Base-by-base conservation (phyloP, 805 yeast species). In the Saccharomyces cerevisiae region DNA sequence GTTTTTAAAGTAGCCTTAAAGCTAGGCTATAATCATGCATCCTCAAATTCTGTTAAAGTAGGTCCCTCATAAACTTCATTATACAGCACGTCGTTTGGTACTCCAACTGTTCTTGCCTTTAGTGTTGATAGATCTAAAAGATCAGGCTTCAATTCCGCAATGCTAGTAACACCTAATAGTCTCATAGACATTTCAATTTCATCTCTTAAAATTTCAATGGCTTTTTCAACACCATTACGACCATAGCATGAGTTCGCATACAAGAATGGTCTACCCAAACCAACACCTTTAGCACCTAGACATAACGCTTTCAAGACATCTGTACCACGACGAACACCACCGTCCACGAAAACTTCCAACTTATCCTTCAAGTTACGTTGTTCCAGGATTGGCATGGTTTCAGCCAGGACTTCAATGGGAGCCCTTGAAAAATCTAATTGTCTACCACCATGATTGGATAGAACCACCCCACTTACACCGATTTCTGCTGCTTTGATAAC, bases 391-490 rank as follows among this genome's bases (percentile, higher is more conserved):
- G 82, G 83, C 76, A 79, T 79, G 2, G 83, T 79, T 57, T 87
- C 96, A 4, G 86, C 87, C 50, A 89, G 72, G 4, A 87, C 80
- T 66, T 84, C 87, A 36, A 89, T 75, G 1, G 91, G 86, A 0
- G 96, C 82, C n/a, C 87, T 78, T 0, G 96, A 76, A 63, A 81
- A 87, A 70, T 89, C 97, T 54, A 89, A 73, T 70, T 89, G 96
- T 57, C 96, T 76, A 46, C 96, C 96, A 56, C 96, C 96, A 70
- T 89, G 96, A 66, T 89, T 89, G 1, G 95, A 87, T 51, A 89
- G 63, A 3, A 89, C 89, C n/a, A 89, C 84, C 46, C 91, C 96
- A 47, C 82, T 80, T 29, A 80, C 78, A 3, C 94, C 94, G 61
- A 78, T 71, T 59, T 87, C 85, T 5, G 81, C 82, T 0, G 96